Evolutionary conservation across 768 basidiomycete genomes (phyloP), one percentile per base, ranked within the genome.

Genomic region (Psilocybe azurescens): DNA sequence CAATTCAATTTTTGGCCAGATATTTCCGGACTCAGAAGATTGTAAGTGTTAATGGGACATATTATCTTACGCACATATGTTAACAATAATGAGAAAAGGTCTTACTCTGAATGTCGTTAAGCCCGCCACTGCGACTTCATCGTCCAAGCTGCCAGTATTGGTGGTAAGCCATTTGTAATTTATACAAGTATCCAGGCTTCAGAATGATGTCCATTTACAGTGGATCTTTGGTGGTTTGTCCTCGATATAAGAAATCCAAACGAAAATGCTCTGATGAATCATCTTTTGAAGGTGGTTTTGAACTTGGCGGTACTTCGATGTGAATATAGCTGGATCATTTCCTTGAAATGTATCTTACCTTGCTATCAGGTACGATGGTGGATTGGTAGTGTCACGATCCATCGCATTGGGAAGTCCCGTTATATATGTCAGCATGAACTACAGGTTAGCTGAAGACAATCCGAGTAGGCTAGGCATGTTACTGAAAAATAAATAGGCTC

Each of bases 341-440:
- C 16, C 11, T 39, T 54, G 18, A 5, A n/a, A 44, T 57, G n/a
- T 33, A 61, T 41, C 36, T 5, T 29, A n/a, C 3, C 46, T 14
- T 18, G 16, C n/a, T 52, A 56, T 44, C 47, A 81, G 78, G 61
- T 79, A 83, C 61, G 80, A 84, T 67, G 83, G 83, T 8, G 71
- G 67, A 0, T 62, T 64, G 7, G 77, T 85, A 41, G 83, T 86
- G 5, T 60, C 72, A 14, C 76, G 81, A 18, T 86, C 85, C 0
- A 73, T 83, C 10, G 70, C 70, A 0, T 65, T 85, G 7, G 74
- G 73, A 1, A 67, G 74, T 51, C 84, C 85, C 0, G 75, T 84
- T 7, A 69, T 87, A 32, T 86, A 80, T 61, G 84, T 86, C 10
- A 82, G 80, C 65, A 79, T 85, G 73, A 86, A 86, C 67, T 86